phyloP scores from a whole-genome alignment of 2,329 filamentous ascomycete genomes.

The Botrytis fabae region DNA sequence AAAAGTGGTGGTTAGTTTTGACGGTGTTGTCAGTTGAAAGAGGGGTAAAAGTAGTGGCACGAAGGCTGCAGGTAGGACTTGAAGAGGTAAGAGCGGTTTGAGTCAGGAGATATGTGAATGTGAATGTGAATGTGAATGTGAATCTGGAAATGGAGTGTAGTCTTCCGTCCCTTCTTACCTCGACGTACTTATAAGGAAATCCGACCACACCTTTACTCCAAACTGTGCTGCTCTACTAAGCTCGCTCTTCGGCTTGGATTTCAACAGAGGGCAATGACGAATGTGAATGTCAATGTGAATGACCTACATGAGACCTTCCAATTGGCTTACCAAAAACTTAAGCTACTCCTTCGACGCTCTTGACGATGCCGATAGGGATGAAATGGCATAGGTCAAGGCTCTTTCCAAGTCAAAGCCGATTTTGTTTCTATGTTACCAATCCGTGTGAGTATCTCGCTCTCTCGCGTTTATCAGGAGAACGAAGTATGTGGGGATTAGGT shows the following conservation, averaged over 20 bases:
- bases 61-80: background rate
- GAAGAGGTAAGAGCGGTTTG: background rate
- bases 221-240: background rate
- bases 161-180: background rate
- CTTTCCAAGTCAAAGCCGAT: background rate
- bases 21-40: background rate
- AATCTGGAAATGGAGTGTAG: background rate
- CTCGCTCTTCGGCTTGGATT: background rate
- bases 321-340: background rate
- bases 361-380: background rate
- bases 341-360: background rate
- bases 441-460: background rate
- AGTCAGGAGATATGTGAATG: background rate
- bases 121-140: too few relatives aligned
- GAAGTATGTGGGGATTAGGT: background rate
- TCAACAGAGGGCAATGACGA: too few relatives aligned
- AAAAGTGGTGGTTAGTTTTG: background rate
- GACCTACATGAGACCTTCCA: background rate
- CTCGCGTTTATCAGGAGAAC: background rate
- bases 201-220: background rate
- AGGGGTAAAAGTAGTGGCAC: conserved; percentile 9
- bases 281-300: background rate
- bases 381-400: background rate
- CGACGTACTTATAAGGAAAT: background rate
- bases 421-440: background rate